Percentiles rank a stretch among this genome's conserved stretches.
Conservation (phyloP, 805 yeast species). For the Sugiyamaella valdiviana region DNA sequence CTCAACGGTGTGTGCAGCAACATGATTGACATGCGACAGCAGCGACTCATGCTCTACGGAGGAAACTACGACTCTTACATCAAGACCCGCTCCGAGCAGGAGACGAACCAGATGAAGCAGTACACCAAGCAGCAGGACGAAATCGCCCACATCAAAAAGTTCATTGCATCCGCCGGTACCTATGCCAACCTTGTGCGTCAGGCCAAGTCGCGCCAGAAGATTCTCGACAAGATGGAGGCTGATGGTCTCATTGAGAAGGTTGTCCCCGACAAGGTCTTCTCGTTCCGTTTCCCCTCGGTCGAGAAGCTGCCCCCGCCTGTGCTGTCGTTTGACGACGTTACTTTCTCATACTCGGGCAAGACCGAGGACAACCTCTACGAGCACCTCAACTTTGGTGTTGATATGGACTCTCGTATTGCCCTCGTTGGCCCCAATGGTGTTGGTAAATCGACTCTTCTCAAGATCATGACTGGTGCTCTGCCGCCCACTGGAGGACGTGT, state of each 20-base stretch:
- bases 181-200: conserved; percentile 97
- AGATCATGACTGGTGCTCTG: conserved; percentile 93
- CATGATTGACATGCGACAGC: conserved; percentile 95
- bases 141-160: conserved; percentile 95
- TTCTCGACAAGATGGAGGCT: conserved; percentile 99
- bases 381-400: conserved; percentile 92
- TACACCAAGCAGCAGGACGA: conserved; percentile 97
- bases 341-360: conserved; percentile 73
- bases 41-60: conserved; percentile 72
- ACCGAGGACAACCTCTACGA: conserved; percentile 84
- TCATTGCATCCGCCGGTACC: conserved; percentile 99
- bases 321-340: conserved; percentile 88
- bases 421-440: conserved; percentile 99
- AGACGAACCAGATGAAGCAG: conserved; percentile 97
- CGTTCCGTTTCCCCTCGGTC: conserved; percentile 89
- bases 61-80: conserved; percentile 97
- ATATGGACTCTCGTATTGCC: conserved; percentile 98
- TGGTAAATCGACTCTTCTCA: conserved; percentile 93
- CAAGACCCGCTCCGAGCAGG: conserved; percentile 90
- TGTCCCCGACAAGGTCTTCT: conserved; percentile 85
- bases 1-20: conserved; percentile 96
- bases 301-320: conserved; percentile 99
- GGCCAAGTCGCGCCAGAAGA: conserved; percentile 99
- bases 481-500: conserved; percentile 91
- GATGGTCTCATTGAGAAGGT: conserved; percentile 92